Base-by-base conservation (phyloP, 768 basidiomycete species). In the Calocybe indica region DNA sequence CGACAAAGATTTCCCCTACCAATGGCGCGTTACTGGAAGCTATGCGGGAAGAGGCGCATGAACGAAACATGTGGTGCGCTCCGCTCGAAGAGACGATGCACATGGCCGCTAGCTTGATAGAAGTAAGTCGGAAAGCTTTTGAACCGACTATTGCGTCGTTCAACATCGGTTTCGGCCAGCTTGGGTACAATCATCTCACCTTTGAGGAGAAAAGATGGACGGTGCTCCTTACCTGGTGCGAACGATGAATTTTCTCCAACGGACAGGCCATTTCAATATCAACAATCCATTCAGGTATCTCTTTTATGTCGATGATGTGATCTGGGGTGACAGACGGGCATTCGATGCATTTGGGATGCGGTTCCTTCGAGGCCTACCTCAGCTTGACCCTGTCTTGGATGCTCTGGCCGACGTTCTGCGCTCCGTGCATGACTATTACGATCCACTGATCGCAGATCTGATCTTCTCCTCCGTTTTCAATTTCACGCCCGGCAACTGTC, bases 251-350 rank as follows among this genome's bases (percentile, higher is more conserved):
- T 31, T 13, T 7, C 14, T 14, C 8, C 11, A 8, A 4, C 5
- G 3, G 1, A 8, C 1, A 11, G 13, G 9, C 5, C 2, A 48
- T 13, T 32, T 13, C 15, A 14, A 4, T 13, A 11, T 42, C 32
- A 39, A 4, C 7, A 22, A n/a, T 5, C 5, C 12, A 2, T 10
- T 10, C 42, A 60, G 59, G 59, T 54, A 45, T 22, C 30, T 54
- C n/a, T 52, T 60, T 12, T 58, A 60, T 13, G 48, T 57, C 12
- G 58, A 60, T 30, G 58, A 58, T 44, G 14, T 32, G 36, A 37
- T 51, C 5, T 37, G 52, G 5, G 45, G 47, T 29, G 51, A 55
- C 40, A 34, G 39, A 7, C 31, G 31, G 1, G n/a, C 49, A 7
- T 52, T 49, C 32, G 28, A 43, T 9, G 50, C 46, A 34, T 60